Evolutionary conservation across 2,329 filamentous ascomycete genomes (phyloP).

Genomic region (Rugonectria rugulosa): DNA sequence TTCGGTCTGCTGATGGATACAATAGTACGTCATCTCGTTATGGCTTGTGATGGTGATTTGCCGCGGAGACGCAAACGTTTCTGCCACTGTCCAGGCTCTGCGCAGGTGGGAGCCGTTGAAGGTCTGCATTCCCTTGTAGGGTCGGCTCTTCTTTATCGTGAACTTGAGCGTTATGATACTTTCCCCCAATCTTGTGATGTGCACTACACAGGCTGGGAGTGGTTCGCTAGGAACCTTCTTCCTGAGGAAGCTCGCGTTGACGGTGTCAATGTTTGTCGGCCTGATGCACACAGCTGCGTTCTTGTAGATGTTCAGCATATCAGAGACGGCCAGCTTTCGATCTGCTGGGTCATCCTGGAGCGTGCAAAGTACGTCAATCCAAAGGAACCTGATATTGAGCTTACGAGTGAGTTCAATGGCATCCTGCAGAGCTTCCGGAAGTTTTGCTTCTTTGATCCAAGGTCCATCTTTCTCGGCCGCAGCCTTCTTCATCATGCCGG

Average conservation of each 20-base stretch:
- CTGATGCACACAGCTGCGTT: background rate
- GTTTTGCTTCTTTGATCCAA: background rate
- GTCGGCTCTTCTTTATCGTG: background rate
- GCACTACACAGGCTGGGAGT: background rate
- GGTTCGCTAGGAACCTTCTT: background rate
- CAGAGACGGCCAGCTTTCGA: background rate
- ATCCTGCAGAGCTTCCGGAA: background rate
- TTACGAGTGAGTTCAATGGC: background rate
- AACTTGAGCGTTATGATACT: background rate
- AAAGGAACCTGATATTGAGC: background rate
- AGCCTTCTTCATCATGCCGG: background rate
- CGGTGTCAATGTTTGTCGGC: background rate
- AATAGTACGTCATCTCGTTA: conserved; percentile 3
- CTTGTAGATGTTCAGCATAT: background rate
- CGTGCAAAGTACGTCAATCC: background rate
- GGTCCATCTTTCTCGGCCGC: background rate
- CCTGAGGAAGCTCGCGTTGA: background rate
- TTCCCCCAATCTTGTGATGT: background rate
- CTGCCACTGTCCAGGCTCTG: background rate
- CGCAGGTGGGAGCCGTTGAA: background rate
- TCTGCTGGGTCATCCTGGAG: background rate
- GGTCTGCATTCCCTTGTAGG: background rate
- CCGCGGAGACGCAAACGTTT: background rate
- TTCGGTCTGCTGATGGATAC: background rate
- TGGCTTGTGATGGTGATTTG: background rate